Base-by-base conservation (phyloP, 805 yeast species). In the Candida maris region DNA sequence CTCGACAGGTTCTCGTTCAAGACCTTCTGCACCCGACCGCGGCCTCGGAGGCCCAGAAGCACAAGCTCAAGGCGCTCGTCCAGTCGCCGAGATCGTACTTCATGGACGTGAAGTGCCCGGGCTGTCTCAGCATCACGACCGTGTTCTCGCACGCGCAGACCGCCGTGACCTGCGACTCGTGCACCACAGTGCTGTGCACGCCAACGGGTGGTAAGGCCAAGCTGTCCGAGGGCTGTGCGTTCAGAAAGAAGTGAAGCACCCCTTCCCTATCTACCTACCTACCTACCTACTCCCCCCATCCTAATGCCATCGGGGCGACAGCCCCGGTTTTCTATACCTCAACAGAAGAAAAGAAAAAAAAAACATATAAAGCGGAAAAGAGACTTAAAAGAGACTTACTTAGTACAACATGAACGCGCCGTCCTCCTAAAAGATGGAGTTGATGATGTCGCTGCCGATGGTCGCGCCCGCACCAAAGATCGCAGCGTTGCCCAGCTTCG, bases 171-270 rank as follows among this genome's bases (percentile, higher is more conserved):
- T 93, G 99, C 81, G 97, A 94, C 67, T 81, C 95, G 39, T 93
- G 99, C 78, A 82, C 97, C 57, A 87, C 96, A 56, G 97, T 93
- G 54, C 85, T 93, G 67, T 89, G 97, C 76, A 83, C 93, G 66
- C 99, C 99, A 69, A 84, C 97, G 57, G 99, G 99, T 80, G 99
- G 99, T 80, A 93, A 93, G 82, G 97, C 97, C 67, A 88, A 84
- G 75, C 83, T 93, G 69, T 88, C 97, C 58, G 98, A 94, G 78
- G 99, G 99, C 73, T 85, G 95, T 68, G 93, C 98, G 62, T 93
- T 88, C 95, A 88, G 97, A 84, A 86, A 87, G 77, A 93, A 91
- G 87, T 91, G 86, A 83, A n/a, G n/a, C n/a, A n/a, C n/a, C n/a
- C n/a, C n/a, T n/a, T n/a, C n/a, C n/a, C n/a, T n/a, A n/a, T n/a